Evolutionary conservation across 805 yeast genomes (phyloP).

Genomic region (Myxozyma melibiosi): DNA sequence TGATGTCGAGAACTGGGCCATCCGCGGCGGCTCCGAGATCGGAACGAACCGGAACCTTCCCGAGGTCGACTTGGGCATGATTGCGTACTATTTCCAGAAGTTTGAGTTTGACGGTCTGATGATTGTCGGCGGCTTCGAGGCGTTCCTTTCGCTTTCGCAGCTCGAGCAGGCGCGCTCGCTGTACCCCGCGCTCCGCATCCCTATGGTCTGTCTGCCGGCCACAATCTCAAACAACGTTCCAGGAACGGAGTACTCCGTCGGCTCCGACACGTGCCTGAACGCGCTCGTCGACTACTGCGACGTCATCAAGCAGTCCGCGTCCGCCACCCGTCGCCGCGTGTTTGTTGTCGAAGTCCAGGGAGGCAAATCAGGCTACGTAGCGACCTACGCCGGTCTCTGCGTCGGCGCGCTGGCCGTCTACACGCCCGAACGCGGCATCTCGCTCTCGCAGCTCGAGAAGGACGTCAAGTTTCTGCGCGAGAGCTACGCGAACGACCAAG

Average conservation of each 20-base stretch:
- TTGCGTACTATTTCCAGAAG: conserved; percentile 91
- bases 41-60: conserved; percentile 95
- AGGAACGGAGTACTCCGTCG: conserved; percentile 96
- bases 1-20: conserved; percentile 85
- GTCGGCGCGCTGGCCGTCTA: conserved; percentile 92
- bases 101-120: conserved; percentile 84
- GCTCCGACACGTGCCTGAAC: conserved; percentile 94
- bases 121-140: conserved; percentile 96
- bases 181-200: conserved; percentile 92
- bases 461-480: conserved; percentile 72
- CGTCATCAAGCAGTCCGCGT: conserved; percentile 90
- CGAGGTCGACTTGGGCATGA: conserved; percentile 77
- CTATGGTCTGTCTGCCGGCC: conserved; percentile 91
- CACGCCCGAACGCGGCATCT: conserved; percentile 82
- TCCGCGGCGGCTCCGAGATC: conserved; percentile 91
- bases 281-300: conserved; percentile 91
- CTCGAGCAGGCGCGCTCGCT: conserved; percentile 71
- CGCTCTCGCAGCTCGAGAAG: conserved; percentile 66
- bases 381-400: conserved; percentile 79
- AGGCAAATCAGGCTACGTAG: conserved; percentile 93
- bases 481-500: conserved; percentile 71
- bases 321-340: conserved; percentile 90
- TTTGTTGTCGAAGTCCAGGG: conserved; percentile 98
- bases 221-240: conserved; percentile 98
- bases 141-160: conserved; percentile 82